Evolutionary conservation across 2,329 filamentous ascomycete genomes (phyloP).

Genomic region (Chaetomium strumarium): DNA sequence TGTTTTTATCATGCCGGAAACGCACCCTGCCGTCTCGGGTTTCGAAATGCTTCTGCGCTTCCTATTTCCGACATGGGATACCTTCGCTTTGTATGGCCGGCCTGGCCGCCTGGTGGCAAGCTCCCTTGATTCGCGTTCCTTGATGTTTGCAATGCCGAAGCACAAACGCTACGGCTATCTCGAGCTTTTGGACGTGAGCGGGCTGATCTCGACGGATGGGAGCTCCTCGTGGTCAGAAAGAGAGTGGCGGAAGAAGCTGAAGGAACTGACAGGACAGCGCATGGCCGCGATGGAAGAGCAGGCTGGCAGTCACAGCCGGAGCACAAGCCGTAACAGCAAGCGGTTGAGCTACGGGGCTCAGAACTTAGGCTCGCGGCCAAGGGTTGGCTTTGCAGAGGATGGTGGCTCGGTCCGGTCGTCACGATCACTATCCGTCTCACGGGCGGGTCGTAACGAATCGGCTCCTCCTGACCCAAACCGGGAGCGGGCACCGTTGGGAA

Average conservation of each 20-base stretch:
- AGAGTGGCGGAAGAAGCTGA: slow-evolving; percentile 84
- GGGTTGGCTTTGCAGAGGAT: slow-evolving; percentile 56
- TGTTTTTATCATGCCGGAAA: slow-evolving; percentile 96
- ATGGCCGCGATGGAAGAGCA: slow-evolving; percentile 61
- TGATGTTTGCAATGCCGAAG: slow-evolving; percentile 98
- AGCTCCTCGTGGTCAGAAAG: slow-evolving; percentile 75
- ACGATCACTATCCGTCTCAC: slow-evolving; percentile 45
- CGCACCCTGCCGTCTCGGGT: slow-evolving; percentile 82
- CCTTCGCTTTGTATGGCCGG: slow-evolving; percentile 84
- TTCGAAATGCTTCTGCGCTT: slow-evolving; percentile 94
- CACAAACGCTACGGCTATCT: slow-evolving; percentile 84
- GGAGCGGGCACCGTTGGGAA: slow-evolving; percentile 31
- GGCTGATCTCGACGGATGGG: slow-evolving; percentile 70
- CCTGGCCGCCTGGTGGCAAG: slow-evolving; percentile 83
- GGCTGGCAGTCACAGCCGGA: slow-evolving; percentile 41
- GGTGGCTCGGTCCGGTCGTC: slow-evolving; percentile 44
- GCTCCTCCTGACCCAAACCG: slow-evolving; percentile 41
- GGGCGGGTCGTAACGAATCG: slow-evolving; percentile 44
- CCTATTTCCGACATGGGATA: slow-evolving; percentile 90
- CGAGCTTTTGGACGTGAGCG: slow-evolving; percentile 78
- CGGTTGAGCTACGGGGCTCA: slow-evolving; percentile 47
- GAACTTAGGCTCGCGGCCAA: slow-evolving; percentile 34
- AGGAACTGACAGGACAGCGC: slow-evolving; percentile 75
- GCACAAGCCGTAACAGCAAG: slow-evolving; percentile 53
- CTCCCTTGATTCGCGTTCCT: slow-evolving; percentile 74